Evolutionary conservation across 805 yeast genomes (phyloP).

Genomic region (Candida railenensis): DNA sequence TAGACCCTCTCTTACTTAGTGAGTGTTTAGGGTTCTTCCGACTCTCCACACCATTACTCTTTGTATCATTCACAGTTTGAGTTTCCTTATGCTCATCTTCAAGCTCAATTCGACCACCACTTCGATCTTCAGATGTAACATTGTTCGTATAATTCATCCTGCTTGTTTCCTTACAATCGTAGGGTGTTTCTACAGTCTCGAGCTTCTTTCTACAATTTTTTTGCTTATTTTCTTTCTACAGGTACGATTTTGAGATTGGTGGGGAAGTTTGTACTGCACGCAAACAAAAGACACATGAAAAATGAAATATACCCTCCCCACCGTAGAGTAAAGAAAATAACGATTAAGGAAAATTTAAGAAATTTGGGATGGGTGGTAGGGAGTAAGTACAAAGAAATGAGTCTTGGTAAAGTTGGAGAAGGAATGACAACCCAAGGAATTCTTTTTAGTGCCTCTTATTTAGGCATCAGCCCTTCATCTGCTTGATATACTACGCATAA

Average conservation of each 20-base stretch:
- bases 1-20: slow-evolving; percentile 1
- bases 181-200: neutral
- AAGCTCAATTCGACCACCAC: neutral
- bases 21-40: neutral
- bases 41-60: too few relatives aligned
- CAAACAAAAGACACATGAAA: neutral
- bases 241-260: neutral
- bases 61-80: too few relatives aligned
- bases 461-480: too few relatives aligned
- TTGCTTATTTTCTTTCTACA: neutral
- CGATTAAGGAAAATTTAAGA: too few relatives aligned
- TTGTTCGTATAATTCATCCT: neutral
- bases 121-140: neutral
- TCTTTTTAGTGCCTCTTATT: too few relatives aligned
- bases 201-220: neutral
- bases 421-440: too few relatives aligned
- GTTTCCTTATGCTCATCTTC: too few relatives aligned
- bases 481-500: too few relatives aligned
- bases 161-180: neutral
- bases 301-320: neutral
- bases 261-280: neutral
- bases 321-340: too few relatives aligned
- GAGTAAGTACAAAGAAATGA: too few relatives aligned
- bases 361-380: too few relatives aligned
- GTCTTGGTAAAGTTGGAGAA: too few relatives aligned